Evolutionary conservation across 2,329 filamentous ascomycete species (phyloP).

Genomic region (Colletotrichum sp.): DNA sequence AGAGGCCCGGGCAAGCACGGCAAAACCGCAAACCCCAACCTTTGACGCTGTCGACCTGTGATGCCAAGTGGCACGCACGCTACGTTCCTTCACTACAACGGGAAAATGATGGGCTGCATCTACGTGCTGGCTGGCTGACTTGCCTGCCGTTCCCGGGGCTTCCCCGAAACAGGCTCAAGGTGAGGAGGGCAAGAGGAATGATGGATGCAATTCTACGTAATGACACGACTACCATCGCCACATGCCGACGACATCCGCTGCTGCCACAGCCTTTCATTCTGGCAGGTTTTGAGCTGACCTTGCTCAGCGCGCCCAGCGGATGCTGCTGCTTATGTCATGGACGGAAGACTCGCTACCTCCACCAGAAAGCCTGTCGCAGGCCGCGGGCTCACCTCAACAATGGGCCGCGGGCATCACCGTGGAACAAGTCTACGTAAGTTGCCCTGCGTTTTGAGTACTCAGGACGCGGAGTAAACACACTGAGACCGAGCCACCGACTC

Average conservation of each 20-base stretch:
- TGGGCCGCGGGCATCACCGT: conserved; percentile 1
- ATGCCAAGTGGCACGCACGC: background rate
- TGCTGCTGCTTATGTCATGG: background rate
- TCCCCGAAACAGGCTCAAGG: background rate
- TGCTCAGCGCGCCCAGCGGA: background rate
- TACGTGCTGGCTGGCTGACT: background rate
- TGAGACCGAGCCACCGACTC: background rate
- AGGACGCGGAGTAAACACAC: background rate
- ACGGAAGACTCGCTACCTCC: background rate
- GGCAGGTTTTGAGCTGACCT: background rate
- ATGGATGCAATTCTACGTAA: conserved; percentile 14
- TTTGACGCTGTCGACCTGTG: background rate
- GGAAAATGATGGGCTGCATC: conserved; percentile 9
- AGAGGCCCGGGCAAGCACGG: background rate
- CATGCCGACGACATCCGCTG: conserved; percentile 10
- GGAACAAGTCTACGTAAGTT: background rate
- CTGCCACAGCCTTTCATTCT: background rate
- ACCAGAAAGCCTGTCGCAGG: background rate
- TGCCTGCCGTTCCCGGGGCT: background rate
- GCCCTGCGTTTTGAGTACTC: background rate
- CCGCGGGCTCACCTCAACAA: background rate
- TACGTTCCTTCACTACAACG: background rate
- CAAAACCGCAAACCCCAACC: background rate
- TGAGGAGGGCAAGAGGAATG: background rate
- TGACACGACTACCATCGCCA: conserved; percentile 17